Conservation (phyloP, 352 stramenopile genomes). For the Pythium insidiosum region DNA sequence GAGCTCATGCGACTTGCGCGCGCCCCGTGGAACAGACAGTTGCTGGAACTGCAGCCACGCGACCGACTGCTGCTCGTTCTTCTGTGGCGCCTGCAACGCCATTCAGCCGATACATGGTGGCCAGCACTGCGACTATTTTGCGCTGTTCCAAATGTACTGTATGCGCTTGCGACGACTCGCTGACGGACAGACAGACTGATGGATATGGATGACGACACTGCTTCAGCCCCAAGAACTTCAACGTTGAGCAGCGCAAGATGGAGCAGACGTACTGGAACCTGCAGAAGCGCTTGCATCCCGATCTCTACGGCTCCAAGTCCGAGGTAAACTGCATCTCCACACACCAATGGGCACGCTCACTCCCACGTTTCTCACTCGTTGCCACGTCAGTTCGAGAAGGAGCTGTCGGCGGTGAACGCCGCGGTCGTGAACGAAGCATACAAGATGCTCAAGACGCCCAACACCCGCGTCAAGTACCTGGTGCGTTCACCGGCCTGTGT, state of each 20-base stretch:
- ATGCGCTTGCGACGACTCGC: too few relatives aligned
- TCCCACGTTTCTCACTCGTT: background rate
- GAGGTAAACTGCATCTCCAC: conserved; percentile 26
- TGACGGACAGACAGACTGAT: too few relatives aligned
- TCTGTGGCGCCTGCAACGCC: conserved; percentile 67
- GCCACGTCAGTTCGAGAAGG: conserved; percentile 57
- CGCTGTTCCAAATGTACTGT: conserved; percentile 83
- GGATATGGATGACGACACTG: too few relatives aligned
- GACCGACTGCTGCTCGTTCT: conserved; percentile 79
- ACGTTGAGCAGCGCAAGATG: conserved; percentile 69
- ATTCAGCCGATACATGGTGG: conserved; percentile 60
- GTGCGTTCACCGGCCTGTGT: too few relatives aligned
- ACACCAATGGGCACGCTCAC: background rate
- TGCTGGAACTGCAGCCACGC: conserved; percentile 84
- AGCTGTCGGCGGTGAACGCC: conserved; percentile 70
- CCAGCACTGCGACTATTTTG: conserved; percentile 80
- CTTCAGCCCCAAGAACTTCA: conserved; percentile 68
- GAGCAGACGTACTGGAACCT: conserved; percentile 85
- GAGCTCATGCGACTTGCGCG: too few relatives aligned
- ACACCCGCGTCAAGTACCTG: conserved; percentile 79
- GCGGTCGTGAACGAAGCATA: conserved; percentile 82
- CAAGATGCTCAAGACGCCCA: conserved; percentile 84
- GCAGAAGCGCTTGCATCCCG: conserved; percentile 78
- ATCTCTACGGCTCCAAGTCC: conserved; percentile 82
- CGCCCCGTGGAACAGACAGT: too few relatives aligned